Base-by-base conservation (phyloP, 805 yeast genomes). In the Yarrowia bubula region DNA sequence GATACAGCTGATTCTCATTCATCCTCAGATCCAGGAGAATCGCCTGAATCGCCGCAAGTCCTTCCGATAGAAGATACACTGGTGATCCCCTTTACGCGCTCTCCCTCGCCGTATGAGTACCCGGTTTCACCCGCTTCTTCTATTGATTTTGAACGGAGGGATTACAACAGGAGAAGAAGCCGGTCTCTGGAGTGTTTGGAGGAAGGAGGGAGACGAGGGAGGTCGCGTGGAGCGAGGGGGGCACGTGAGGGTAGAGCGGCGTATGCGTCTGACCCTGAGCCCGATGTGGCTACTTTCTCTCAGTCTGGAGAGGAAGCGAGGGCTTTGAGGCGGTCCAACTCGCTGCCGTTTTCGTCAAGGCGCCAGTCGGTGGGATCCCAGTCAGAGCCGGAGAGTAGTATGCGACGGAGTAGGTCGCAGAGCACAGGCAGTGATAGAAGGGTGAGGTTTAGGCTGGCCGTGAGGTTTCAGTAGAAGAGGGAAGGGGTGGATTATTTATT, bases 361-460 rank as follows among this genome's bases (percentile, higher is more conserved):
- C 43, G 58, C 3, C 58, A 51, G 14, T 51, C 58, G 18, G 43
- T 51, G 18, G 43, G 58, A 3, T 51, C 58, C 6, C 58, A 51
- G 43, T 51, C 58, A 4, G 58, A 51, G 43, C 58, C 58, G n/a
- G 58, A 51, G 10, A 51, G 58, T n/a, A 51, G 58, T 22, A 51
- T 51, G 58, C 37, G 58, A 14, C 13, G 58, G n/a, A 51, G 58
- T 13, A 42, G 58, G 43, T 51, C 58, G 14, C 42, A 37, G 22
- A 51, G 58, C 13, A 7, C 58, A n/a, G 58, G 58, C 14, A 22
- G 58, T 22, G 58, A 51, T 55, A 39, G 62, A 41, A 8, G 48
- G 13, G 62, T 41, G 31, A n/a, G 48, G 62, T 41, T 55, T 31
- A 15, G 62, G 8, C 15, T 41, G 15, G 48, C 48, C 6, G 62